Base-by-base conservation (phyloP, 2,329 filamentous ascomycete species). In the Albifimbria verrucaria region DNA sequence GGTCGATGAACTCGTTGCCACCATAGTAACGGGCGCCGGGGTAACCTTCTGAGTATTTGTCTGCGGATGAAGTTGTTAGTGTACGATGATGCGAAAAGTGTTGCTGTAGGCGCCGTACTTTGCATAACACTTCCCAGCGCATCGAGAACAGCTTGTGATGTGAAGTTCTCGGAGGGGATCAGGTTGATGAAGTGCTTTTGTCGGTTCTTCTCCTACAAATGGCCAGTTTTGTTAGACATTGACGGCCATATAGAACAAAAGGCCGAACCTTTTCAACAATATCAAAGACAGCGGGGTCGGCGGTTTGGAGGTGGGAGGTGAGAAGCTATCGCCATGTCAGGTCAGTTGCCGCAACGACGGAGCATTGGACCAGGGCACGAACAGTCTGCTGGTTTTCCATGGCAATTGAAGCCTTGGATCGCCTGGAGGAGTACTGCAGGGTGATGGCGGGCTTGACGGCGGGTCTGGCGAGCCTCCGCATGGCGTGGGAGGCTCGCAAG, bases 131-230 rank as follows among this genome's bases (percentile, higher is more conserved):
- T 96, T 60, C 92, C 92, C 55, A 96, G 79, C 28, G 92, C 90
- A 79, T 96, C 92, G 52, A 96, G 82, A 20, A 96, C 92, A 25
- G 92, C 90, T 72, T 95, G 90, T 7, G 92, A 96, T 23, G 92
- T 96, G 68, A 96, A 96, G 77, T 96, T 96, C 75, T 96, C 92
- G 7, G 92, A 96, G 20, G 92, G 92, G 61, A 96, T 96, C 53
- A 96, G 80, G 73, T 97, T 97, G 77, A 99, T 96, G 68, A 97
- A 99, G 73, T 97, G 92, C 74, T 96, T 96, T 74, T 99, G 94
- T 62, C 94, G 85, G 62, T 82, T 83, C 83, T 97, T 97, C 79
- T 99, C 94, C 90, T 96, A 32, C 11, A 48, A 24, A 20, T 32
- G 11, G 9, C n/a, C 44, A n/a, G 15, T 26, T n/a, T 6, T 26